Base-by-base conservation (phyloP, 331 rosid species). In the Pyracantha coccinea region DNA sequence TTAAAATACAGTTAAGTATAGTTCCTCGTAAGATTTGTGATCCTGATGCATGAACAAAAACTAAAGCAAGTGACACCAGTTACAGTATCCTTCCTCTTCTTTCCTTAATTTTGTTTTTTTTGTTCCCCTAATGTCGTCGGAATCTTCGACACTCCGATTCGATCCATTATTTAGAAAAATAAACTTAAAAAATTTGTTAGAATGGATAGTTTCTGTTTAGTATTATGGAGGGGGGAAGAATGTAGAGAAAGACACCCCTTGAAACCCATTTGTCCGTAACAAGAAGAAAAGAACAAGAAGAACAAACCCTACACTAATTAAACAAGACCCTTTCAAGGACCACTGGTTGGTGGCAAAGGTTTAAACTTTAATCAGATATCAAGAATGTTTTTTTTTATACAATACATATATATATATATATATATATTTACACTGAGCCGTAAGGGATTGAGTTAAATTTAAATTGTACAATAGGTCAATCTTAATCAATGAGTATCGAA, bases 291-390 rank as follows among this genome's bases (percentile, higher is more conserved):
- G 82, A 78, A 85, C 70, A 66, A 66, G 8, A 32, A 2, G 50
- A 66, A 4, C 45, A 82, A 85, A 71, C 81, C 59, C 85, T 88
- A 91, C 85, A 87, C 94, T 68, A 84, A 61, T 27, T 61, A 45
- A 60, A 32, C 47, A 82, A 66, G 77, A 79, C 70, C 67, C 66
- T 69, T 80, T 70, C 47, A 67, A 14, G 12, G 14, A 59, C 75
- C 65, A 83, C 44, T 77, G 69, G 84, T 80, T 84, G 88, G 80
- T 72, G 45, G 21, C 29, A 33, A 70, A 44, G 64, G 17, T 25
- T 54, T 50, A 50, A 50, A 50, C 55, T 50, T 54, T 20, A 71
- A 15, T 17, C 10, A 21, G 17, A 2, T 58, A 8, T 58, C 28
- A 4, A 72, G 54, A 68, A 67, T 68, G 57, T 77, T 47, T 61